Conservation (phyloP, 202 grass and related monocot species). For the Cymbopogon flexuosus region DNA sequence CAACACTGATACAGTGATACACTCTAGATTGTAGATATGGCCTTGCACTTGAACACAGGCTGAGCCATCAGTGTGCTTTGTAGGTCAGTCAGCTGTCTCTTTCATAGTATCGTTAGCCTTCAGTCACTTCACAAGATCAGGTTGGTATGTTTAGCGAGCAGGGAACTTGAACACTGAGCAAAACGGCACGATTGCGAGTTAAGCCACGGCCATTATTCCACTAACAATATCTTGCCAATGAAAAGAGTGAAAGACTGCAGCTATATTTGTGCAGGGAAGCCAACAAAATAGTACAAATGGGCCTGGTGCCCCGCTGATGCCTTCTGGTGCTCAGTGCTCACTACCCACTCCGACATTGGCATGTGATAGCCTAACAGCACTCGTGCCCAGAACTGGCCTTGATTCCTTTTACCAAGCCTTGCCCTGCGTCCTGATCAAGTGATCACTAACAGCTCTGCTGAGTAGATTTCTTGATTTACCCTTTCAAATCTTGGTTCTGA, state of each 20-base stretch:
- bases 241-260: background rate
- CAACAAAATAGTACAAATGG: constrained; percentile 57
- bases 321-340: constrained; percentile 26
- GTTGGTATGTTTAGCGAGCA: background rate
- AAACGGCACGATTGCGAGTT: constrained; percentile 12
- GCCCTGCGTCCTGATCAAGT: background rate
- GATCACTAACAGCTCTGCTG: background rate
- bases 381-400: constrained; percentile 36
- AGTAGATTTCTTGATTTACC: constrained; percentile 5
- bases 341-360: constrained; percentile 38
- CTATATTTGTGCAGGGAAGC: constrained; percentile 20
- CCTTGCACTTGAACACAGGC: background rate
- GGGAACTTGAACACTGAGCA: background rate
- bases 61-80: constrained; percentile 3
- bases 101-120: constrained; percentile 20
- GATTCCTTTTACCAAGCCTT: constrained; percentile 37
- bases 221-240: background rate
- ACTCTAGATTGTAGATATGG: background rate
- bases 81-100: constrained; percentile 32
- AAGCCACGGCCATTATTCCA: constrained; percentile 19
- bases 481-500: background rate
- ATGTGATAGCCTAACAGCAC: constrained; percentile 45
- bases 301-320: constrained; percentile 36
- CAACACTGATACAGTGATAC: background rate
- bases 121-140: constrained; percentile 12